Evolutionary conservation across 176 grass and related monocot genomes (phyloP), one percentile per base, ranked within the genome.

Genomic region (Triticum dicoccoides): DNA sequence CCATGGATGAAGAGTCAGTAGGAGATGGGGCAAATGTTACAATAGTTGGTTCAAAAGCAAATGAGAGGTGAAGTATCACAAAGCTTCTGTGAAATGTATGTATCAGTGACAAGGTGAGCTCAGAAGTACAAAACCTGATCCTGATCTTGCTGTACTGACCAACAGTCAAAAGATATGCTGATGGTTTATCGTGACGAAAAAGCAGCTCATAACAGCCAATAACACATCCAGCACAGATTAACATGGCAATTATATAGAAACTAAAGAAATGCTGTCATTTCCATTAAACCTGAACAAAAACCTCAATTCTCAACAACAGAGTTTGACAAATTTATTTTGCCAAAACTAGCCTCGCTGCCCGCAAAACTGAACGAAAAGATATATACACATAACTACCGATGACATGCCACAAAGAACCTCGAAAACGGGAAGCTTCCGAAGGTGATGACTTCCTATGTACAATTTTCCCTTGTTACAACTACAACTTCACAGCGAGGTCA

Each of bases 391-490:
- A 35, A 68, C 27, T 61, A 11, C 58, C 0, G 12, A 84, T 15
- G 20, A 37, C 18, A 61, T 66, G 47, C 9, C 73, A 78, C 54
- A 79, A 83, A 71, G 12, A 86, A 44, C 69, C 63, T 32, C 2
- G 21, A 51, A 87, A 52, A 37, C 12, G 17, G 23, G 30, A 23
- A 66, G 42, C 67, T 89, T 80, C 56, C 54, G 8, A 51, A 82
- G 62, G 44, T 4, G 25, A 79, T 17, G 9, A 54, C 63, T 85
- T 85, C 64, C 20, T 63, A 86, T 88, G 79, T 87, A 88, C 90
- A 87, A 76, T 23, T 86, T 84, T 17, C 69, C 61, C 87, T 70
- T 84, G 87, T 84, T 71, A 84, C 79, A 56, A 21, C 80, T 74
- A 73, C 29, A 45, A 86, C 18, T 9, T 69, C 17, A 9, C 47